Percentiles rank a stretch among this genome's conserved stretches.
These are phyloP conservation scores for Fraxinus nigra DNA, from an alignment of 305 asterid species.

Conservation along the genomic window DNA sequence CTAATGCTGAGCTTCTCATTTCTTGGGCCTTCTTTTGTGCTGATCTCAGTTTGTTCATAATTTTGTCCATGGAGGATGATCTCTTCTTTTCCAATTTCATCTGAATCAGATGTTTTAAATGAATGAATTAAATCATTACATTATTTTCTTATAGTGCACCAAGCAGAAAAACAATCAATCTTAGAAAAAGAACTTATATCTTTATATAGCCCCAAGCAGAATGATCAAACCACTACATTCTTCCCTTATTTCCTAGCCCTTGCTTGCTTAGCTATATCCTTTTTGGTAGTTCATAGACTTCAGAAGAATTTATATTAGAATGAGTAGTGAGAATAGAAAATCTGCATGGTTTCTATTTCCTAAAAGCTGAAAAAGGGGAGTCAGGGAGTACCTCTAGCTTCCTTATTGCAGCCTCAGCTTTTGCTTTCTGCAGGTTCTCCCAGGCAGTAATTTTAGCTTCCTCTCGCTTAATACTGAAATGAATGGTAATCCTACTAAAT, in stretches of 20 bases:
- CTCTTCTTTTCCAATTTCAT: slow-evolving; percentile 95
- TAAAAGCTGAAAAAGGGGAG: neutral
- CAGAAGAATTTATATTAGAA: neutral
- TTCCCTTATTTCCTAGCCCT: neutral
- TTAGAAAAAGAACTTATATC: neutral
- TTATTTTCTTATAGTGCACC: neutral
- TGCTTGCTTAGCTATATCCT: neutral
- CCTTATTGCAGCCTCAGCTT: slow-evolving; percentile 90
- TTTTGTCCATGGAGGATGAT: slow-evolving; percentile 89
- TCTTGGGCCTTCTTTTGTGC: slow-evolving; percentile 92
- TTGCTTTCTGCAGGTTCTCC: slow-evolving; percentile 96
- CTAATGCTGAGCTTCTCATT: slow-evolving; percentile 62
- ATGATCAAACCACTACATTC: too few relatives aligned
- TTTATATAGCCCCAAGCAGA: neutral
- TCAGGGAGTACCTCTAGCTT: slow-evolving; percentile 70
- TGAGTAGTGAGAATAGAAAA: slow-evolving; percentile 5
- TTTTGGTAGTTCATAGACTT: neutral
- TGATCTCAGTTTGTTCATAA: slow-evolving; percentile 72
- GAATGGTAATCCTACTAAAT: slow-evolving; percentile 11
- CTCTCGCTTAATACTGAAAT: slow-evolving; percentile 68
- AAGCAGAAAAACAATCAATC: neutral
- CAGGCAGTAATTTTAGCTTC: slow-evolving; percentile 85
- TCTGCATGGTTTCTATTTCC: neutral
- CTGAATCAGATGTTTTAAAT: slow-evolving; percentile 33
- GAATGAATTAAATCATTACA: slow-evolving; percentile 8